Evolutionary conservation across 352 stramenopile species (phyloP).

Genomic region (Globisporangium alternatum): DNA sequence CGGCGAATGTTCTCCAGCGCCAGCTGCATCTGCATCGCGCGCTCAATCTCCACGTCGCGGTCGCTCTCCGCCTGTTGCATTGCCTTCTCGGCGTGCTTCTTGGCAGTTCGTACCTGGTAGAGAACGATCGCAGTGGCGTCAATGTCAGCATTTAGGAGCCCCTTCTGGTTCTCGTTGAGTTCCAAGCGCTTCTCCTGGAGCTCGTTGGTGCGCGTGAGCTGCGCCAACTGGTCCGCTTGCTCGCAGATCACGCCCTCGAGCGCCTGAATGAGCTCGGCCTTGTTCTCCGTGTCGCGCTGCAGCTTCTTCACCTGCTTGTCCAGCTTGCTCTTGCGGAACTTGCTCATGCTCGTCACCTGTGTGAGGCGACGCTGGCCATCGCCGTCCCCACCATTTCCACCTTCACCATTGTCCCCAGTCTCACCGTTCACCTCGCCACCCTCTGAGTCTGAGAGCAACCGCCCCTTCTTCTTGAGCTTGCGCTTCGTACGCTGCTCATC

Average conservation of each 20-base stretch:
- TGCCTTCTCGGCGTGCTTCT: conserved; percentile 19
- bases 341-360: conserved; percentile 55
- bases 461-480: conserved; percentile 19
- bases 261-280: conserved; percentile 41
- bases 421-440: conserved; percentile 6
- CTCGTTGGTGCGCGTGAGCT: conserved; percentile 38
- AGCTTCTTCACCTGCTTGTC: conserved; percentile 61
- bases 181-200: conserved; percentile 38
- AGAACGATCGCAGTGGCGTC: conserved; percentile 35
- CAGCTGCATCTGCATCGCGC: conserved; percentile 41
- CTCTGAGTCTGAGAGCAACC: conserved; percentile 8
- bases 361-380: conserved; percentile 14
- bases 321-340: conserved; percentile 65
- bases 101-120: conserved; percentile 15
- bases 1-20: conserved; percentile 32
- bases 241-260: conserved; percentile 57
- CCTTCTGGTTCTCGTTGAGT: conserved; percentile 45
- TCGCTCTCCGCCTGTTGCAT: conserved; percentile 42
- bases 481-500: conserved; percentile 27
- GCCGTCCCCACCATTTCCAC: conserved; percentile 11
- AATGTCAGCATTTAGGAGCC: conserved; percentile 46
- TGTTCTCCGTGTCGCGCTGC: conserved; percentile 43
- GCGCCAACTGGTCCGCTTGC: conserved; percentile 43
- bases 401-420: not conserved
- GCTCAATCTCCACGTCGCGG: conserved; percentile 44